Conservation (phyloP, 1,284 basidiomycete genomes). For the Malassezia brasiliensis region DNA sequence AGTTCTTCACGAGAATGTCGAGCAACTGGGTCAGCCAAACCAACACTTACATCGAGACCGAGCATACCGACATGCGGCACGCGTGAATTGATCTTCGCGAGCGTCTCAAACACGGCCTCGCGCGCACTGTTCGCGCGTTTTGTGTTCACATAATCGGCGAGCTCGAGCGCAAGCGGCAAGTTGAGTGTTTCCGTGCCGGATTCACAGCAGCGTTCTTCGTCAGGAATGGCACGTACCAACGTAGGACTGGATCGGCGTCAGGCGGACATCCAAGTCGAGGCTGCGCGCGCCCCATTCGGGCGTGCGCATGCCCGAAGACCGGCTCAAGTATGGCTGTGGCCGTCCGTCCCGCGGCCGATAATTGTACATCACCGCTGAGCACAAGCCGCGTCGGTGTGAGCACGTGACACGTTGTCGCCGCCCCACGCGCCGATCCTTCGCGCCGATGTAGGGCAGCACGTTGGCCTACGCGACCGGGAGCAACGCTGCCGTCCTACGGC, state of each 20-base stretch:
- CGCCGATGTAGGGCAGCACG: no score
- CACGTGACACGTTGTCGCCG: not conserved
- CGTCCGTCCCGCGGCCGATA: not conserved
- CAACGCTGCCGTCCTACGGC: no score
- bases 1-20: constrained; percentile 86
- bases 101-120: constrained; percentile 74
- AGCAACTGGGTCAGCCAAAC: constrained; percentile 54
- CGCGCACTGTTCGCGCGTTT: constrained; percentile 97
- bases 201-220: constrained; percentile 69
- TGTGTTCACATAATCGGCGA: constrained; percentile 80
- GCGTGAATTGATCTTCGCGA: constrained; percentile 73
- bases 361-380: constrained; percentile 2
- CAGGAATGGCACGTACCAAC: constrained; percentile 20
- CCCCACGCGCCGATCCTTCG: no score
- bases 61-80: constrained; percentile 81
- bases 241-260: constrained; percentile 27
- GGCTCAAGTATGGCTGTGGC: not conserved
- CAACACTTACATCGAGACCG: constrained; percentile 49
- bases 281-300: constrained; percentile 37
- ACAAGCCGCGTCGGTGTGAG: not conserved
- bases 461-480: no score
- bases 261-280: constrained; percentile 29
- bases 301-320: not conserved
- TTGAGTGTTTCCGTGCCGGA: constrained; percentile 78
- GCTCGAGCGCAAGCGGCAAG: constrained; percentile 81